Evolutionary conservation across 164 flowering plant genomes (phyloP), one percentile per base, ranked within the genome.

Genomic region (Chimonanthus salicifolius): DNA sequence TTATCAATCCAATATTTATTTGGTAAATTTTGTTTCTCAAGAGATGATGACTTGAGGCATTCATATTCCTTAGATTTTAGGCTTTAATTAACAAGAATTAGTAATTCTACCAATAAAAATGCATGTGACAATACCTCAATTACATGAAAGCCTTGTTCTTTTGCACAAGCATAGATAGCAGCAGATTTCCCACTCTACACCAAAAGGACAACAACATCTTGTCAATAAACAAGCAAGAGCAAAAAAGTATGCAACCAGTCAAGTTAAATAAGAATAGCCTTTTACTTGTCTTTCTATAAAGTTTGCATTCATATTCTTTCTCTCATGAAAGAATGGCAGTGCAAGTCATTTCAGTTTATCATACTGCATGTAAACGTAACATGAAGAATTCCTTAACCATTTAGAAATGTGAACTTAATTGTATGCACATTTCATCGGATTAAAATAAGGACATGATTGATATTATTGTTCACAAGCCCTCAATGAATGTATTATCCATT

Each of bases 131-230:
- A 16, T 83, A 96, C 99, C 98, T 96, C 99, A 72, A 94, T 85
- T 74, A 96, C 86, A 79, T 88, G 79, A 83, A 94, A 96, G 0
- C 97, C 98, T 81, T 92, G 90, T 79, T 96, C 99, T 79, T 82
- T 83, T 5, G 99, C 99, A 82, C 99, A 96, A 43, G 98, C 97
- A 87, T 94, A 88, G 69, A 96, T 83, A 75, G 99, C 97, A 69
- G 99, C 97, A 75, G 99, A 92, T 78, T 96, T 96, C 68, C 98
- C 98, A 86, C 98, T 84, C 99, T 95, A 90, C 85, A 86, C 71
- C 72, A 15, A 44, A 66, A 66, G 45, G 46, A 44, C n/a, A 54
- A 54, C 4, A 54, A 33, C 33, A 0, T 33, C 33, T 33, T 33
- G 33, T 33, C 33, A 33, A 33, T 33, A 33, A 33, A 20, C 33